phyloP scores from a whole-genome alignment of 2,329 filamentous ascomycete species.

The Fusarium heterosporum region DNA sequence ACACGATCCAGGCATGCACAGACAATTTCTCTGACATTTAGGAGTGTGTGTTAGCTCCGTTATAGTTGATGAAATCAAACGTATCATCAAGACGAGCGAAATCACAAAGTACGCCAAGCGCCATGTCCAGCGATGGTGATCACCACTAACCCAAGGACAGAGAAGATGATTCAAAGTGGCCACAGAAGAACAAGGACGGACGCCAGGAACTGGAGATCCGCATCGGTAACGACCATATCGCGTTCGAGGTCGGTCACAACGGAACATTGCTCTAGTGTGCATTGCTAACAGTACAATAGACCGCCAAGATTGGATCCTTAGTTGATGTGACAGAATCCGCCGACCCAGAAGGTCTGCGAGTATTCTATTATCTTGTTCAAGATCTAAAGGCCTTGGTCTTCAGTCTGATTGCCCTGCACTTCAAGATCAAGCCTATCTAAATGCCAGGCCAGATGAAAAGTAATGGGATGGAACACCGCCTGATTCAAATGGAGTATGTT shows the following conservation, averaged over 20 bases:
- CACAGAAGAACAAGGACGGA: constrained; percentile 98
- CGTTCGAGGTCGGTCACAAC: constrained; percentile 80
- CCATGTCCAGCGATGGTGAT: background rate
- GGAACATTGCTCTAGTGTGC: background rate
- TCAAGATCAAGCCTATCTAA: constrained; percentile 90
- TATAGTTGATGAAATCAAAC: constrained; percentile 93
- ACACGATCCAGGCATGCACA: background rate
- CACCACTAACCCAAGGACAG: constrained; percentile 58
- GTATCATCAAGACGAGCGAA: constrained; percentile 96
- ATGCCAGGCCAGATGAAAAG: background rate
- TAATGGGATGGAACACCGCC: constrained; percentile 14
- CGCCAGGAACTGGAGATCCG: constrained; percentile 96
- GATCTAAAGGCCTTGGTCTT: constrained; percentile 97
- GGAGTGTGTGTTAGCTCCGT: constrained; percentile 96
- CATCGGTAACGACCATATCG: constrained; percentile 94
- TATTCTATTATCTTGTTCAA: constrained; percentile 99
- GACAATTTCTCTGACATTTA: constrained; percentile 31
- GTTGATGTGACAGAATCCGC: constrained; percentile 97
- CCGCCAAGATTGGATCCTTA: constrained; percentile 96
- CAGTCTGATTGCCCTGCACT: constrained; percentile 94
- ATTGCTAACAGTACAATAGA: constrained; percentile 65
- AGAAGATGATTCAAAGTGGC: constrained; percentile 99
- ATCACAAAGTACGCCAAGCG: constrained; percentile 82
- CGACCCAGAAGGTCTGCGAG: constrained; percentile 93
- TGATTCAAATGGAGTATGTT: constrained; percentile 3